phyloP scores from a whole-genome alignment of 768 basidiomycete genomes.

The Gymnopilus dilepis region DNA sequence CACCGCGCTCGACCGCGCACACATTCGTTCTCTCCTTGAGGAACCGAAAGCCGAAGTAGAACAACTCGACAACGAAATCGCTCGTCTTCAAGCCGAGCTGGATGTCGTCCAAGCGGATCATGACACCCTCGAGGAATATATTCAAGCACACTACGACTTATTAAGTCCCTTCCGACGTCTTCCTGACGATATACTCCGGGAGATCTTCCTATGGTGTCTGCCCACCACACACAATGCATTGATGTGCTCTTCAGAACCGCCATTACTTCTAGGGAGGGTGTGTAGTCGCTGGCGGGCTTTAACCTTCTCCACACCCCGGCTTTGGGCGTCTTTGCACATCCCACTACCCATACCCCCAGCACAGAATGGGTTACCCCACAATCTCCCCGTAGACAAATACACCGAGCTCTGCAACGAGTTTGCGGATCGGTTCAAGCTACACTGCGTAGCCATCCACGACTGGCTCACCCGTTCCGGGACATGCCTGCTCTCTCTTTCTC shows the following conservation, averaged over 20 bases:
- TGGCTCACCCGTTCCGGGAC: slow-evolving; percentile 22
- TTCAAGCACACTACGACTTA: slow-evolving; percentile 18
- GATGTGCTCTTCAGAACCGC: slow-evolving; percentile 18
- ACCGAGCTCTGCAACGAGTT: slow-evolving; percentile 8
- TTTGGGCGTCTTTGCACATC: slow-evolving; percentile 25
- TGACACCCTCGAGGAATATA: slow-evolving; percentile 8
- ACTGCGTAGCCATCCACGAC: slow-evolving; percentile 11
- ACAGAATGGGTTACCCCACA: not conserved
- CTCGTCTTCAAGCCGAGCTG: slow-evolving; percentile 7
- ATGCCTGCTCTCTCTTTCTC: slow-evolving; percentile 17
- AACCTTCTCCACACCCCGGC: slow-evolving; percentile 16
- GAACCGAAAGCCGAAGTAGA: slow-evolving; percentile 11
- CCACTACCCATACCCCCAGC: slow-evolving; percentile 17
- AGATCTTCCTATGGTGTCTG: slow-evolving; percentile 22
- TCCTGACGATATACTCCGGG: slow-evolving; percentile 24
- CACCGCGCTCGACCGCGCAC: slow-evolving; percentile 11
- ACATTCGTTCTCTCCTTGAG: slow-evolving; percentile 13
- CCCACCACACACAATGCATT: slow-evolving; percentile 22
- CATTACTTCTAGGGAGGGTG: slow-evolving; percentile 21
- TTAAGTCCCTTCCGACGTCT: slow-evolving; percentile 19
- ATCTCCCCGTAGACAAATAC: slow-evolving; percentile 4
- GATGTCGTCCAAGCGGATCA: slow-evolving; percentile 7
- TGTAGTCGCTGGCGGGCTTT: slow-evolving; percentile 25
- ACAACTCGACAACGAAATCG: slow-evolving; percentile 15
- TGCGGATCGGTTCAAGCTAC: slow-evolving; percentile 9